These are phyloP conservation scores for Calocybe gangraenosa DNA, from an alignment of 768 basidiomycete species.

Conservation along the genomic window DNA sequence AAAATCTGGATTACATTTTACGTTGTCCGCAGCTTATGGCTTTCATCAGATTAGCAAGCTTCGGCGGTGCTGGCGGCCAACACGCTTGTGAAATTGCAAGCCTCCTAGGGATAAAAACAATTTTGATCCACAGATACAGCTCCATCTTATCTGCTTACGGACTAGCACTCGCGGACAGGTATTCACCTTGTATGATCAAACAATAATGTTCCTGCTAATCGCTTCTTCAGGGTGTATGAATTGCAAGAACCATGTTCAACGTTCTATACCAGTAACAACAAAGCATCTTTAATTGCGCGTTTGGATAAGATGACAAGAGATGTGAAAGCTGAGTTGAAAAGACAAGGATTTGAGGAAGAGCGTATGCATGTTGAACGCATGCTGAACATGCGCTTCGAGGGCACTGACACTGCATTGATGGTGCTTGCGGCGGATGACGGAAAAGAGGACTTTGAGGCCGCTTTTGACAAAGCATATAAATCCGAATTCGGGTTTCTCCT, in stretches of 20 bases:
- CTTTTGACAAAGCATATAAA: conserved; percentile 79
- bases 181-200: conserved; percentile 3
- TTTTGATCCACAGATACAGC: conserved; percentile 87
- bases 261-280: conserved; percentile 63
- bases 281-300: conserved; percentile 50
- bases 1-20: conserved; percentile 10
- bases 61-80: conserved; percentile 89
- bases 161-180: conserved; percentile 82
- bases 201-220: neutral
- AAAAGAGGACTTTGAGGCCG: conserved; percentile 69
- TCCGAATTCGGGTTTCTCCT: conserved; percentile 90
- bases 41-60: conserved; percentile 66
- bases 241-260: conserved; percentile 87
- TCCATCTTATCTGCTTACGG: conserved; percentile 94
- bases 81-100: conserved; percentile 92
- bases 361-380: conserved; percentile 75
- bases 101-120: conserved; percentile 80
- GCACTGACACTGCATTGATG: conserved; percentile 92
- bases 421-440: conserved; percentile 62
- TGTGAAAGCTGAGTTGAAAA: conserved; percentile 62
- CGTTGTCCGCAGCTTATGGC: neutral
- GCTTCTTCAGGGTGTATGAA: conserved; percentile 62
- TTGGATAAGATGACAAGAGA: conserved; percentile 64
- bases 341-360: conserved; percentile 76
- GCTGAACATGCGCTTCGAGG: conserved; percentile 92